Evolutionary conservation across 495 filamentous ascomycete species (phyloP), one percentile per base, ranked within the genome.

Genomic region (Halenospora varia): DNA sequence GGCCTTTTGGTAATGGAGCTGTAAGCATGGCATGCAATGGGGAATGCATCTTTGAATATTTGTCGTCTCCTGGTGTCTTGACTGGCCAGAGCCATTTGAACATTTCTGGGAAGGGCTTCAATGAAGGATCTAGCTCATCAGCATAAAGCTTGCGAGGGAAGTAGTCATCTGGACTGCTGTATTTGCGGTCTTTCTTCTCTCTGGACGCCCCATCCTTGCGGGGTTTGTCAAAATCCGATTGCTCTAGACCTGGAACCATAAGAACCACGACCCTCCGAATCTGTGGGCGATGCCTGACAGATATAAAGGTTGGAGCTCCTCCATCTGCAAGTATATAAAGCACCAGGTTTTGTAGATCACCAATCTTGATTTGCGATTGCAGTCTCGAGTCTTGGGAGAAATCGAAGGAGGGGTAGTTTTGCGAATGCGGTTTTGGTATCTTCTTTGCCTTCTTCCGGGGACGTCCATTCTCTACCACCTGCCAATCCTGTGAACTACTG

Each of bases 301-400:
- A 82, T 17, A 96, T 82, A 88, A 92, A 98, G 71, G 94, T 88
- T 3, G 95, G 94, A 4, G 87, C 82, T 0, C 72, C 58, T 0
- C 88, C 94, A 69, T 97, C 91, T 42, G 91, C 89, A 55, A 96
- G 83, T 55, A 96, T 82, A 71, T 96, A 97, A n/a, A 97, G 76
- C 3, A 91, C 75, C 39, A 98, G 72, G 26, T 79, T 81, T 64
- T 96, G 93, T 18, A 98, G 70, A 61, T 94, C 87, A 22, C 81
- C 77, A 45, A 96, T 80, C 41, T 86, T 87, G 62, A 97, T 84
- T 53, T 84, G 84, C 9, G 81, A 75, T 59, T 88, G 83, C n/a
- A 96, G 69, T 53, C 82, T 83, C 50, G 80, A 72, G 13, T 85
- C 78, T 23, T 85, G 75, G 6, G 85, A 84, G 62, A 92, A 86